A percentile compares a stretch with the other conserved stretches of the same genome.
Conservation (phyloP, 139 green algal genomes). For the Chlamydomonas sp. region DNA sequence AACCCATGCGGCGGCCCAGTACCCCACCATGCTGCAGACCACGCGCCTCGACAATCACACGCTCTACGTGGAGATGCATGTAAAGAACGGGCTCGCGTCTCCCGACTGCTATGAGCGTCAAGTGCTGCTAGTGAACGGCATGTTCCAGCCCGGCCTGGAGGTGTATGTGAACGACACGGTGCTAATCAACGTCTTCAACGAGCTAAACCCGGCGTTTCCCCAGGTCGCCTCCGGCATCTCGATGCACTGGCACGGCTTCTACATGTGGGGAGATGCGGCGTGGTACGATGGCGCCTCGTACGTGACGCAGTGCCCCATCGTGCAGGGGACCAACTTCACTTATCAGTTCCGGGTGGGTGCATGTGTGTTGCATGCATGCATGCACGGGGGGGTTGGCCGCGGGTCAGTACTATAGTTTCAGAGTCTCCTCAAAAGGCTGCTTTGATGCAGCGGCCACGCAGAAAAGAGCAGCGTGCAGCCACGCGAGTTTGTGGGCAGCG, state of each 20-base stretch:
- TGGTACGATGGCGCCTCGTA: conserved; percentile 30
- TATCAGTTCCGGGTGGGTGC: conserved; percentile 4
- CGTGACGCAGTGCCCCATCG: conserved; percentile 6
- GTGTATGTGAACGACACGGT: neutral
- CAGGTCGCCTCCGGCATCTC: conserved; percentile 27
- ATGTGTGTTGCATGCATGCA: neutral
- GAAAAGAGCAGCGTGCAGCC: too few relatives aligned
- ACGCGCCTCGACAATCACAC: too few relatives aligned
- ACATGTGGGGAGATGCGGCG: conserved; percentile 23
- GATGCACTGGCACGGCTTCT: conserved; percentile 50
- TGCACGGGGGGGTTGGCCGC: too few relatives aligned
- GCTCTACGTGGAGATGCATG: too few relatives aligned
- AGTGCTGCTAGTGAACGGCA: conserved; percentile 12
- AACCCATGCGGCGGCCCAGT: too few relatives aligned
- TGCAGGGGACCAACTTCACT: neutral
- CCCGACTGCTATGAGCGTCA: neutral
- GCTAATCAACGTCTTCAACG: conserved; percentile 41
- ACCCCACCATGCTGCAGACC: too few relatives aligned
- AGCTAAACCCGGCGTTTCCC: conserved; percentile 31
- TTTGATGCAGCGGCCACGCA: too few relatives aligned
- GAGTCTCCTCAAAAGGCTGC: too few relatives aligned
- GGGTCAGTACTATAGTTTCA: too few relatives aligned
- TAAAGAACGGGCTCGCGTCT: too few relatives aligned
- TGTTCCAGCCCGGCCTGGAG: too few relatives aligned
- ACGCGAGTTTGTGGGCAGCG: too few relatives aligned